Conservation (phyloP, 805 yeast genomes). For the Suhomyces sp. region DNA sequence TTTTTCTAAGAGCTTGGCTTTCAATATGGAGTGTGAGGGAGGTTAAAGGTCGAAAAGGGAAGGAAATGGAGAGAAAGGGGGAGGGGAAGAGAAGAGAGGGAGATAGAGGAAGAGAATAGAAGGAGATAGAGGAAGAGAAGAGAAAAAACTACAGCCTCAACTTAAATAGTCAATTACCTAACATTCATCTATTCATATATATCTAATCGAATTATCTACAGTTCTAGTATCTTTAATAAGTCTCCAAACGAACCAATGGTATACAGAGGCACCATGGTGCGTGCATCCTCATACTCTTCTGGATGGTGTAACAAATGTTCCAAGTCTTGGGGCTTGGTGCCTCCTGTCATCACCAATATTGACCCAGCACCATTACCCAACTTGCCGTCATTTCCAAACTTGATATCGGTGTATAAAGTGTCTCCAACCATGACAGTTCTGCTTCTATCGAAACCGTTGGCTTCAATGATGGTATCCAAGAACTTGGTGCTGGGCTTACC, state of each 20-base stretch:
- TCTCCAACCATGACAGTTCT: slow-evolving; percentile 43
- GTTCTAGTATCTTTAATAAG: slow-evolving; percentile 7
- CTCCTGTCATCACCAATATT: slow-evolving; percentile 38
- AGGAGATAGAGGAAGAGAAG: neutral
- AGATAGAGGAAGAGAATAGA: neutral
- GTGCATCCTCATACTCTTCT: slow-evolving; percentile 10
- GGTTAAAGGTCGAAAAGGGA: neutral
- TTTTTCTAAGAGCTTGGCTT: no score
- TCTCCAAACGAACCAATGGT: slow-evolving; percentile 35
- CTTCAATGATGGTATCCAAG: slow-evolving; percentile 28
- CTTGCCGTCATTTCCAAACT: slow-evolving; percentile 42
- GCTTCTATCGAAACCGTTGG: slow-evolving; percentile 24
- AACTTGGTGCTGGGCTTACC: slow-evolving; percentile 39
- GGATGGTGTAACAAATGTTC: slow-evolving; percentile 11
- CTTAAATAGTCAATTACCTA: neutral
- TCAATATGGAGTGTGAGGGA: no score
- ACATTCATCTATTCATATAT: neutral
- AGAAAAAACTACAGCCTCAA: neutral
- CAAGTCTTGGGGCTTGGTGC: slow-evolving; percentile 29
- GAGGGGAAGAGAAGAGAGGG: neutral
- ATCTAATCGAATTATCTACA: neutral
- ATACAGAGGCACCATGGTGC: slow-evolving; percentile 26
- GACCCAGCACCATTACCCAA: slow-evolving; percentile 32
- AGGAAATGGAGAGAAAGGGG: neutral
- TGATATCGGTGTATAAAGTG: slow-evolving; percentile 42